Evolutionary conservation across 148 eudicot species (phyloP).

Genomic region (Camellia sinensis): DNA sequence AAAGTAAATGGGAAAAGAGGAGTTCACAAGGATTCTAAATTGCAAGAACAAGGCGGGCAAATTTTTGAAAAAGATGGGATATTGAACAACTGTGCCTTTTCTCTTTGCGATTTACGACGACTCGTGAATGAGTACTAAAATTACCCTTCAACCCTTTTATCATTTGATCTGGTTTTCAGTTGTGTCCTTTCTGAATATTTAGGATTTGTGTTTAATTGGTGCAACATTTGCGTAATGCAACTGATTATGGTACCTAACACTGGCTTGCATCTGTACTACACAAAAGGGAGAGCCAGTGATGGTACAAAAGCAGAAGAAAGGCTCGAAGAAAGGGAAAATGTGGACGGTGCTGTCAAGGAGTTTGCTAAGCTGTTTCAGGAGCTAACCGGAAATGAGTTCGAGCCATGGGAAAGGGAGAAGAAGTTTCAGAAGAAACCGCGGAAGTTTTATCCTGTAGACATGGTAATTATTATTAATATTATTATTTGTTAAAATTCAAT

Average conservation of each 20-base stretch:
- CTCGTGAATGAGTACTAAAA: slow-evolving; percentile 51
- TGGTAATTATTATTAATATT: slow-evolving; percentile 31
- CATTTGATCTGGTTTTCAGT: neutral
- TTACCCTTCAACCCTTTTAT: neutral
- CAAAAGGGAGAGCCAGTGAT: slow-evolving; percentile 65
- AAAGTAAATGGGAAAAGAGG: slow-evolving; percentile 85
- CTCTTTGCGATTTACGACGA: slow-evolving; percentile 51
- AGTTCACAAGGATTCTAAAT: slow-evolving; percentile 73
- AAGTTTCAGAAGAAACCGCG: slow-evolving; percentile 57
- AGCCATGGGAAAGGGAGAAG: slow-evolving; percentile 87
- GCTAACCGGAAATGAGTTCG: slow-evolving; percentile 69
- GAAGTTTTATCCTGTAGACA: slow-evolving; percentile 68
- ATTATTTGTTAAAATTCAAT: too few species aligned
- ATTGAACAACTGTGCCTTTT: slow-evolving; percentile 67
- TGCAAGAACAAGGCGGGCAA: slow-evolving; percentile 68
- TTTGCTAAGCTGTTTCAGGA: slow-evolving; percentile 69
- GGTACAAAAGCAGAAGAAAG: slow-evolving; percentile 59
- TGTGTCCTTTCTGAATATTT: neutral
- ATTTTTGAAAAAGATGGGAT: slow-evolving; percentile 78
- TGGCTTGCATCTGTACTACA: slow-evolving; percentile 63
- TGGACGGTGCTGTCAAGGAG: slow-evolving; percentile 51
- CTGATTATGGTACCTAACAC: slow-evolving; percentile 60
- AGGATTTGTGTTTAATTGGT: neutral
- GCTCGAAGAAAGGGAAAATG: slow-evolving; percentile 58
- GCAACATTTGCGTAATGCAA: slow-evolving; percentile 63